Percentiles rank a stretch among this genome's conserved stretches.
These are phyloP conservation scores for Nakaseomyces nivariensis DNA, from an alignment of 1,139 yeast genomes.

Conservation along the genomic window DNA sequence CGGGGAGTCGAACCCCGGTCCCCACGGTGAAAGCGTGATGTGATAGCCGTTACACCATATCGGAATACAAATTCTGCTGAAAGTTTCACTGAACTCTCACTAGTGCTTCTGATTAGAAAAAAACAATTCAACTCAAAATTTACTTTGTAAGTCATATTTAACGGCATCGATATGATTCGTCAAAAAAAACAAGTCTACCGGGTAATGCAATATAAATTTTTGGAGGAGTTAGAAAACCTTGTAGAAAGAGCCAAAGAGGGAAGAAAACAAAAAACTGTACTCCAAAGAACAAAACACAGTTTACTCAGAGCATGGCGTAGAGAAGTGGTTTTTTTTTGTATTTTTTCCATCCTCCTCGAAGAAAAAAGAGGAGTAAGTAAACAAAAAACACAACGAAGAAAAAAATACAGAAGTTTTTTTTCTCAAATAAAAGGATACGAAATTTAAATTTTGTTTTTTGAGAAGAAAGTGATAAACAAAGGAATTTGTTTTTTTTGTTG, in stretches of 20 bases:
- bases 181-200: background rate
- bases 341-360: too few species aligned
- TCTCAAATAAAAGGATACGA: slow-evolving; percentile 1
- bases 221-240: too few species aligned
- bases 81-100: background rate
- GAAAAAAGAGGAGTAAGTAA: too few species aligned
- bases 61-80: slow-evolving; percentile 13
- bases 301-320: too few species aligned
- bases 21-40: slow-evolving; percentile 32
- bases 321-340: too few species aligned
- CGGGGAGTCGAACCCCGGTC: slow-evolving; percentile 34
- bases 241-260: background rate
- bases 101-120: too few species aligned
- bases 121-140: too few species aligned
- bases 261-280: background rate
- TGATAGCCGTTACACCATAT: slow-evolving; percentile 32
- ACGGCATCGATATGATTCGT: background rate
- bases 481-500: background rate
- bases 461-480: slow-evolving; percentile 3
- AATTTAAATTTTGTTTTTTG: background rate
- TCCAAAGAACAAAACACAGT: too few species aligned
- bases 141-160: background rate
- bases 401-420: background rate
- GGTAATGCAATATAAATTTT: too few species aligned
- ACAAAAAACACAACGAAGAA: background rate